Evolutionary conservation across 1,284 basidiomycete species (phyloP).

Genomic region (Ustanciosporium gigantosporum): DNA sequence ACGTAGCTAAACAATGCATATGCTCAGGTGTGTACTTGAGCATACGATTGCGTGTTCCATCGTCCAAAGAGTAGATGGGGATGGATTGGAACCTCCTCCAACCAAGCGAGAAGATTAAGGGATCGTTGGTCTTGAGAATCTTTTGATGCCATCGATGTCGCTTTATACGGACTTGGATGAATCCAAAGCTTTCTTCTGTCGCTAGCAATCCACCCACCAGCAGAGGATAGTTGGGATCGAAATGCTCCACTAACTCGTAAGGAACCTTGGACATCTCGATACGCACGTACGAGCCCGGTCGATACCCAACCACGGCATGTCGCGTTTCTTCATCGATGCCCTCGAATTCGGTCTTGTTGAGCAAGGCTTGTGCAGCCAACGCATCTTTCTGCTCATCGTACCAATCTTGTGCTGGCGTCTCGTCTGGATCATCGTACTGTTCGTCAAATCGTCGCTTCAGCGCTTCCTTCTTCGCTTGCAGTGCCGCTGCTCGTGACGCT

Average conservation of each 20-base stretch:
- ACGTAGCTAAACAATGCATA: slow-evolving; percentile 97
- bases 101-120: slow-evolving; percentile 89
- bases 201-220: slow-evolving; percentile 89
- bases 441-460: slow-evolving; percentile 95
- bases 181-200: slow-evolving; percentile 86
- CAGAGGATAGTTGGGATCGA: slow-evolving; percentile 87
- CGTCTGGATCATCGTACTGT: slow-evolving; percentile 87
- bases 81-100: slow-evolving; percentile 95
- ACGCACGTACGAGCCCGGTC: slow-evolving; percentile 90
- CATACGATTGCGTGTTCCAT: slow-evolving; percentile 83
- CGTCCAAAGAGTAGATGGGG: slow-evolving; percentile 94
- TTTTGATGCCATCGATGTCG: slow-evolving; percentile 90
- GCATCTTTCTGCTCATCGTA: slow-evolving; percentile 79
- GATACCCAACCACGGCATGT: slow-evolving; percentile 83
- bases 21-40: slow-evolving; percentile 99
- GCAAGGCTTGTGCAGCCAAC: slow-evolving; percentile 78
- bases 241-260: slow-evolving; percentile 88
- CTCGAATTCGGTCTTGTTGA: slow-evolving; percentile 86
- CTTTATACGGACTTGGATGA: slow-evolving; percentile 92
- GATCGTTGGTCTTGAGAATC: slow-evolving; percentile 96
- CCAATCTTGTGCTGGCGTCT: slow-evolving; percentile 49
- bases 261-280: slow-evolving; percentile 84
- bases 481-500: slow-evolving; percentile 65
- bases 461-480: slow-evolving; percentile 84
- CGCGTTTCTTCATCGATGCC: slow-evolving; percentile 77